phyloP scores from a whole-genome alignment of 257 asterid species.

The Solanum habrochaites region DNA sequence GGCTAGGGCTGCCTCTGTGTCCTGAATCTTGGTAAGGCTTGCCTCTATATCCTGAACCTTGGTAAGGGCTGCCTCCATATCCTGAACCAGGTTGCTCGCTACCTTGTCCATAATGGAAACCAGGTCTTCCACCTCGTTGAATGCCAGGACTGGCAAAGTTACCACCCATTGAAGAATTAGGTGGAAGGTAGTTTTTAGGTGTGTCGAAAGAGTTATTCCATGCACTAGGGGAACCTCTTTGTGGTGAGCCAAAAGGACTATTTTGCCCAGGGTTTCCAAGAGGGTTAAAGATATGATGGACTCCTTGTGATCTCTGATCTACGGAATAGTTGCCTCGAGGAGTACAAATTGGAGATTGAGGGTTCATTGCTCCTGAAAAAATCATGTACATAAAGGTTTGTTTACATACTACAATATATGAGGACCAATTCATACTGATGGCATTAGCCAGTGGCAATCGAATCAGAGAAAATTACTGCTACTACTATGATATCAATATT shows the following conservation, averaged over 20 bases:
- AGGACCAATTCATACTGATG: neutral
- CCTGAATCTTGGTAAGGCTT: conserved; percentile 21
- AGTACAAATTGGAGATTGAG: conserved; percentile 20
- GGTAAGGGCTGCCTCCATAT: conserved; percentile 11
- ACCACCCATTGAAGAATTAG: conserved; percentile 26
- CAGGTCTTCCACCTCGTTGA: conserved; percentile 16
- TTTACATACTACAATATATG: neutral
- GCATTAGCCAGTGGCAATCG: neutral
- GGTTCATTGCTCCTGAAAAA: conserved; percentile 34
- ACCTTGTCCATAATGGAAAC: conserved; percentile 27
- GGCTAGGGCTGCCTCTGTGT: conserved; percentile 32
- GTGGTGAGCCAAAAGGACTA: conserved; percentile 20
- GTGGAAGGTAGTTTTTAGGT: conserved; percentile 7
- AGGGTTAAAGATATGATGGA: conserved; percentile 18
- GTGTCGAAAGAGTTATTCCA: conserved; percentile 21
- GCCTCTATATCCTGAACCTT: conserved; percentile 36
- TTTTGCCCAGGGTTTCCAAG: conserved; percentile 16
- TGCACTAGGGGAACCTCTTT: conserved; percentile 17
- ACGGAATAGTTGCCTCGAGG: conserved; percentile 20
- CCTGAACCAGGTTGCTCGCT: conserved; percentile 11
- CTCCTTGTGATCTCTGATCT: conserved; percentile 24
- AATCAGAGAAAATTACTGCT: neutral
- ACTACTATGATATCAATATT: neutral
- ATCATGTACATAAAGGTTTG: neutral
- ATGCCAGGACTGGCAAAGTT: conserved; percentile 17